Evolutionary conservation across 306 rosid species (phyloP).

Genomic region (Erythrophleum fordii): DNA sequence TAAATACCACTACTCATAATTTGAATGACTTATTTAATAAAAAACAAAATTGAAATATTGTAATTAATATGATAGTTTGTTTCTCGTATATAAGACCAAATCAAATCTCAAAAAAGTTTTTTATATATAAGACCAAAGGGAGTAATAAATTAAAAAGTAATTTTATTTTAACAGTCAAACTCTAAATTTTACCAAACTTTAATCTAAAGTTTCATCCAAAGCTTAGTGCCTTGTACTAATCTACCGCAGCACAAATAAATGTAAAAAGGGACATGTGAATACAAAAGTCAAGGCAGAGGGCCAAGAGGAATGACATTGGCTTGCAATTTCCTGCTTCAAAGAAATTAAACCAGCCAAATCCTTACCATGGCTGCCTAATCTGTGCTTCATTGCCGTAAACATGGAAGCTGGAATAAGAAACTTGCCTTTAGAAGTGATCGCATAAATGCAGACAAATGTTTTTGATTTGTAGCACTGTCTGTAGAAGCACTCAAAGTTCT

Average conservation of each 20-base stretch:
- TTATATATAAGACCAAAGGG: no score
- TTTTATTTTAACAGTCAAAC: no score
- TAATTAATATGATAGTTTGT: no score
- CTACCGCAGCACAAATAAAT: not conserved
- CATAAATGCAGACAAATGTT: constrained; percentile 72
- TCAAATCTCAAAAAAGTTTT: no score
- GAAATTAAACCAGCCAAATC: not conserved
- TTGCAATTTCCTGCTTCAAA: not conserved
- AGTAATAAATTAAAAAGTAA: no score
- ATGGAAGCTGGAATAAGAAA: constrained; percentile 28
- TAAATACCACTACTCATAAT: no score
- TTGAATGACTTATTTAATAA: no score
- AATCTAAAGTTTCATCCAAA: not conserved
- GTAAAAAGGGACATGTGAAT: not conserved
- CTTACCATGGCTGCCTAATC: not conserved
- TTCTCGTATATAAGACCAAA: no score
- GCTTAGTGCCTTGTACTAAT: not conserved
- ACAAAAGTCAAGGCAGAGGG: not conserved
- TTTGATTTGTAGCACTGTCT: constrained; percentile 64
- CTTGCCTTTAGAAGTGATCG: constrained; percentile 82
- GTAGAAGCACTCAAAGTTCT: constrained; percentile 56
- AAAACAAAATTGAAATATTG: no score
- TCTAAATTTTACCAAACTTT: not conserved
- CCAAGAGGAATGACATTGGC: not conserved
- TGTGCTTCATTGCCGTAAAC: not conserved